phyloP scores from a whole-genome alignment of 768 basidiomycete species.

The Amanita rubescens region DNA sequence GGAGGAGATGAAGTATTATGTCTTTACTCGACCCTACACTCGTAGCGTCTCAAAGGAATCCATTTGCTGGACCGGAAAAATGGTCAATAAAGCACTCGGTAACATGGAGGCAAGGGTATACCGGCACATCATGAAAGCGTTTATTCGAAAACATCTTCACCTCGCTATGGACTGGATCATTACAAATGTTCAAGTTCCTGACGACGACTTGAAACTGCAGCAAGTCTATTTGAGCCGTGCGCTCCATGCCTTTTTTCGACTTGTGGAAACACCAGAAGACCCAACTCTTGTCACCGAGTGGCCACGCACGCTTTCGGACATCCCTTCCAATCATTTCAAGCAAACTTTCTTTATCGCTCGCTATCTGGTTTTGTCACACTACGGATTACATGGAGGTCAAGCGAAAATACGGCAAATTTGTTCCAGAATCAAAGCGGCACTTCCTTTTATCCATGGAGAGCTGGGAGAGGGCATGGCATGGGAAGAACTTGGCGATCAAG shows the following conservation, averaged over 20 bases:
- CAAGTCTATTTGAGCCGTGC: neutral
- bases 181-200: neutral
- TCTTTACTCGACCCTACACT: neutral
- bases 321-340: neutral
- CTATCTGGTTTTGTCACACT: neutral
- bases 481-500: neutral
- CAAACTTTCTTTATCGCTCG: neutral
- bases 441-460: neutral
- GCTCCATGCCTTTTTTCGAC: neutral
- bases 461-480: no score
- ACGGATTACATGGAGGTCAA: neutral
- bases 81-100: neutral
- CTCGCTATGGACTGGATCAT: neutral
- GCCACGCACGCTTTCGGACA: neutral
- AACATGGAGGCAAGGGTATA: neutral
- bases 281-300: neutral
- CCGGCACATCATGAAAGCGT: neutral
- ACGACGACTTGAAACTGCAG: neutral
- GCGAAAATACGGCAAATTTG: neutral
- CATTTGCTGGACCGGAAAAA: neutral
- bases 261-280: neutral
- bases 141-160: neutral
- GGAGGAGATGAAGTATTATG: neutral
- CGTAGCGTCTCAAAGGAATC: neutral
- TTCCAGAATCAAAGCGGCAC: neutral